Evolutionary conservation across 768 basidiomycete species (phyloP), one percentile per base, ranked within the genome.

Genomic region (Fistulinella prunicolor): DNA sequence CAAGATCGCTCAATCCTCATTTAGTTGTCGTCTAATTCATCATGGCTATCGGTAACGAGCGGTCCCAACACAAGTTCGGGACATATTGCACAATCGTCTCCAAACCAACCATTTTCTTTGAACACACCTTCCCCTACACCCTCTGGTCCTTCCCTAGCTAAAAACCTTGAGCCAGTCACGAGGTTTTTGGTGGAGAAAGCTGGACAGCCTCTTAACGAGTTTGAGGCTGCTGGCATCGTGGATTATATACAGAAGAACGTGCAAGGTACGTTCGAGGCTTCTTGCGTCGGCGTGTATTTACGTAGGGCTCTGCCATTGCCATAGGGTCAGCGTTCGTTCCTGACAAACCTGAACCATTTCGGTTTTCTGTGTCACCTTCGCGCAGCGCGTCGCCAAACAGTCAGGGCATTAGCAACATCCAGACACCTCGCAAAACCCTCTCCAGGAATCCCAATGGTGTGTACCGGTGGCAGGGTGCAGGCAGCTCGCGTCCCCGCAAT

Each of bases 391-490:
- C 68, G 1, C 55, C 71, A 17, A 60, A 24, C 28, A 30, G 23
- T 13, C 53, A 62, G 9, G 57, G 53, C 16, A 40, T 17, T 21
- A 48, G 48, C 26, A 46, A 47, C 32, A 21, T 14, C 6, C 68
- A 67, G 30, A 60, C 74, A 14, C 72, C 80, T 6, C 75, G 75
- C 16, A 82, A 76, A 59, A 81, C 75, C 9, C 68, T 90, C 7
- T 61, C 74, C 19, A 79, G 71, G 60, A 91, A 91, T 57, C 88
- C 88, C 0, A 91, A 90, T 60, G 88, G 88, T 19, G 60, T 69
- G 28, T 85, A 85, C 65, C 74, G 75, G 40, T 89, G 84, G 83
- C 77, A 82, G 54, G 89, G 88, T n/a, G 83, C 73, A 26, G 86
- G 87, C 36, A 88, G 85, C 56, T 81, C 88, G 12, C 82, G 77